phyloP scores from a whole-genome alignment of 805 yeast genomes.

The Ogataea henricii region DNA sequence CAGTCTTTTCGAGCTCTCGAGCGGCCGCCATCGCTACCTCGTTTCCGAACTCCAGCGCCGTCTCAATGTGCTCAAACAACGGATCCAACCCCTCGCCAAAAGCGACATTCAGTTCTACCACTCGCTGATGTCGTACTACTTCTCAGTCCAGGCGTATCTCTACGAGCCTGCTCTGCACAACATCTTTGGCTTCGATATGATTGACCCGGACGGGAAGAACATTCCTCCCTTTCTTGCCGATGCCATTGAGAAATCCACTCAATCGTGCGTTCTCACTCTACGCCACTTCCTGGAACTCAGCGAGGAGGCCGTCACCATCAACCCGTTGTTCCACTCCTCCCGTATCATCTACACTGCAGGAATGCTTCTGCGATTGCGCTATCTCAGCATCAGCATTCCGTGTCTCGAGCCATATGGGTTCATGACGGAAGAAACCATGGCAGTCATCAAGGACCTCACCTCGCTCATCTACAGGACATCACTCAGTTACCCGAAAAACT shows the following conservation, averaged over 20 bases:
- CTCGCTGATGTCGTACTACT: conserved; percentile 49
- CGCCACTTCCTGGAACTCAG: conserved; percentile 48
- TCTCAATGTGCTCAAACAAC: conserved; percentile 41
- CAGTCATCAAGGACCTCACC: conserved; percentile 28
- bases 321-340: conserved; percentile 59
- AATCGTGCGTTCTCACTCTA: conserved; percentile 53
- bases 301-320: conserved; percentile 49
- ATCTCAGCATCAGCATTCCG: conserved; percentile 55
- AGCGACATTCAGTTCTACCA: conserved; percentile 39
- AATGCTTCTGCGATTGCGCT: conserved; percentile 57
- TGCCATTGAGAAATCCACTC: conserved; percentile 52
- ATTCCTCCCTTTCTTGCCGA: conserved; percentile 36
- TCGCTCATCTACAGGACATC: conserved; percentile 32
- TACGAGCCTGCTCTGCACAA: conserved; percentile 50
- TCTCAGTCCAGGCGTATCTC: conserved; percentile 66
- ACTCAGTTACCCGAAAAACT: conserved; percentile 45
- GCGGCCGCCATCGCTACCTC: conserved; percentile 39
- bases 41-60: conserved; percentile 51
- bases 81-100: conserved; percentile 34
- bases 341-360: conserved; percentile 68
- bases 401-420: conserved; percentile 43
- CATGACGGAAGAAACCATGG: conserved; percentile 48
- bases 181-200: conserved; percentile 17
- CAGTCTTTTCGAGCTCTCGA: conserved; percentile 30
- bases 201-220: conserved; percentile 11